phyloP scores from a whole-genome alignment of 116 monocot species.

The Papilionanthe hybrid region DNA sequence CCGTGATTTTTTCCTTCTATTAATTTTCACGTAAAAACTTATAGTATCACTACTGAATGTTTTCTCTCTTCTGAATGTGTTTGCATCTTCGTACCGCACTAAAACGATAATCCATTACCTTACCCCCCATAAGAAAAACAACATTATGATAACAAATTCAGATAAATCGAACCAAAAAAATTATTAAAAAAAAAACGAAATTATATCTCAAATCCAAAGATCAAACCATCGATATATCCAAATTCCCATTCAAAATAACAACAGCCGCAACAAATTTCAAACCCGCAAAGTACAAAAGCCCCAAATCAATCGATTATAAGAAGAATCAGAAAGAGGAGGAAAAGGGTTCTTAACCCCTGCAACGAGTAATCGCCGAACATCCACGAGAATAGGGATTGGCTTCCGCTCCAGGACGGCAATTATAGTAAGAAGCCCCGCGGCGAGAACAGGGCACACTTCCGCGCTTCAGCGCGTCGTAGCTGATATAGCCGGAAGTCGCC shows the following conservation, averaged over 20 bases:
- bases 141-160: background rate
- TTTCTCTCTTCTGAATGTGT: too few relatives aligned
- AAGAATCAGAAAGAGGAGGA: background rate
- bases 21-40: too few relatives aligned
- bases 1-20: too few relatives aligned
- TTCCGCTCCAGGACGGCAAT: slow-evolving; percentile 33
- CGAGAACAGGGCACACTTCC: slow-evolving; percentile 29
- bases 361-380: slow-evolving; percentile 33
- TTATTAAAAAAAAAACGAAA: background rate
- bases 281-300: background rate
- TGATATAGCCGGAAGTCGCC: slow-evolving; percentile 29
- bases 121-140: background rate
- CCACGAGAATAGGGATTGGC: slow-evolving; percentile 45
- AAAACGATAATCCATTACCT: too few relatives aligned
- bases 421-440: slow-evolving; percentile 45
- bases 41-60: too few relatives aligned
- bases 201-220: background rate
- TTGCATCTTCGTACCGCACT: too few relatives aligned
- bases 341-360: slow-evolving; percentile 14
- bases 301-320: background rate
- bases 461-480: slow-evolving; percentile 29
- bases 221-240: background rate
- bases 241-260: too few relatives aligned
- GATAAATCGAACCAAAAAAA: background rate
- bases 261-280: too few relatives aligned